These are phyloP conservation scores for Cucurbita moschata DNA, from an alignment of 306 rosid genomes.

Conservation along the genomic window DNA sequence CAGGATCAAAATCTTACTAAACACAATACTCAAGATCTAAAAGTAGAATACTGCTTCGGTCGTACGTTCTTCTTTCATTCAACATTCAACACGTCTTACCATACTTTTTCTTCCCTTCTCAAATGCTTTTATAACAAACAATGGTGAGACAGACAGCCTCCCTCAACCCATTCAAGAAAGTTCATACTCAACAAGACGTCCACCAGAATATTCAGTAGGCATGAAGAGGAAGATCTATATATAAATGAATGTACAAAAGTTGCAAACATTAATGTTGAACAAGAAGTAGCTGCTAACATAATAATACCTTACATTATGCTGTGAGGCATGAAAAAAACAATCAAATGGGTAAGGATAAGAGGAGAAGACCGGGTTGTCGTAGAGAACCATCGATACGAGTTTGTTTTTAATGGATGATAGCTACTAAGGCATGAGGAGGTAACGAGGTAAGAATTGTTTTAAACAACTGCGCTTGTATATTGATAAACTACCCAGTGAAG, in stretches of 20 bases:
- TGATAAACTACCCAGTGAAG: background rate
- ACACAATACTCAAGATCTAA: too few species aligned
- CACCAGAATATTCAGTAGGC: too few species aligned
- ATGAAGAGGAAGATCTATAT: background rate
- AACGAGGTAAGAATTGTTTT: background rate
- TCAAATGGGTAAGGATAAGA: background rate
- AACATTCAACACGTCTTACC: too few species aligned
- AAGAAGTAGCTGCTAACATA: background rate
- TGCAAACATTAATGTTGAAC: background rate
- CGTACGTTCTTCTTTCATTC: too few species aligned
- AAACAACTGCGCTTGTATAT: slow-evolving; percentile 4
- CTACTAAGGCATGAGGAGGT: background rate
- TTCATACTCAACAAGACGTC: too few species aligned
- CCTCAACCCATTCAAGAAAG: too few species aligned
- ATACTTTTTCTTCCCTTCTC: too few species aligned
- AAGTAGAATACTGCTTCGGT: too few species aligned
- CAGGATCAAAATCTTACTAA: too few species aligned
- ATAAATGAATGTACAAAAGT: background rate
- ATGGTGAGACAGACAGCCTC: too few species aligned
- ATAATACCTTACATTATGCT: background rate
- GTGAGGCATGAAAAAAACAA: background rate
- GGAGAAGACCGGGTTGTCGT: background rate
- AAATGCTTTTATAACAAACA: too few species aligned
- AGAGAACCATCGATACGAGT: background rate
- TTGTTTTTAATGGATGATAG: background rate